Conservation (phyloP, 306 rosid species). For the Lablab purpureus region DNA sequence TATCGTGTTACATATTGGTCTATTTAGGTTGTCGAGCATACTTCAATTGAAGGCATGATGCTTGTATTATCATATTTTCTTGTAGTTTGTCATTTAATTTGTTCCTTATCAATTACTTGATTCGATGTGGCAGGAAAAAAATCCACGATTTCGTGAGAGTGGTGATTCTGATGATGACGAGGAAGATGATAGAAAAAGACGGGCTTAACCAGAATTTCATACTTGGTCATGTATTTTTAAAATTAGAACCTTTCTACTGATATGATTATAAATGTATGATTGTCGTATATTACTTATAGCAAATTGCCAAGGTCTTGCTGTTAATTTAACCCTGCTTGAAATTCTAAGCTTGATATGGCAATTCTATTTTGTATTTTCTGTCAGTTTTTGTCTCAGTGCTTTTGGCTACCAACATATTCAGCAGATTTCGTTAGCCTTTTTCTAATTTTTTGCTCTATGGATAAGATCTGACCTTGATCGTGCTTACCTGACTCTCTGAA, state of each 20-base stretch:
- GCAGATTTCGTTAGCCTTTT: not conserved
- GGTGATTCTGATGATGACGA: constrained; percentile 98
- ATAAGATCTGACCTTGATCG: not conserved
- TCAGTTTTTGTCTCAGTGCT: not conserved
- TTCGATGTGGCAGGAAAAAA: constrained; percentile 75
- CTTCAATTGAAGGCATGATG: constrained; percentile 26
- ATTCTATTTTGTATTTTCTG: not conserved
- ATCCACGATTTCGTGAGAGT: constrained; percentile 97
- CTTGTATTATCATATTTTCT: not conserved
- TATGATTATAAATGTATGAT: constrained; percentile 38
- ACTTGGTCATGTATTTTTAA: constrained; percentile 2
- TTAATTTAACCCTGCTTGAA: constrained; percentile 25
- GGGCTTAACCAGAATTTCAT: constrained; percentile 48
- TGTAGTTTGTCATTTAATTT: not conserved
- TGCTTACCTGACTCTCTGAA: not conserved
- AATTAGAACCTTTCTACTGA: constrained; percentile 1
- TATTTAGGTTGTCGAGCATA: not conserved
- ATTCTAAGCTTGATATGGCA: constrained; percentile 7
- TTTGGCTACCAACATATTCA: not conserved
- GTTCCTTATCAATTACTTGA: constrained; percentile 13
- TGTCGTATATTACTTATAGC: constrained; percentile 32
- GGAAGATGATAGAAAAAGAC: constrained; percentile 78
- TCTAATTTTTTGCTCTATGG: not conserved
- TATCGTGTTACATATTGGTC: not conserved
- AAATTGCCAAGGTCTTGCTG: constrained; percentile 9